Conservation (phyloP, 2,329 filamentous ascomycete species). For the Escovopsis sp. region DNA sequence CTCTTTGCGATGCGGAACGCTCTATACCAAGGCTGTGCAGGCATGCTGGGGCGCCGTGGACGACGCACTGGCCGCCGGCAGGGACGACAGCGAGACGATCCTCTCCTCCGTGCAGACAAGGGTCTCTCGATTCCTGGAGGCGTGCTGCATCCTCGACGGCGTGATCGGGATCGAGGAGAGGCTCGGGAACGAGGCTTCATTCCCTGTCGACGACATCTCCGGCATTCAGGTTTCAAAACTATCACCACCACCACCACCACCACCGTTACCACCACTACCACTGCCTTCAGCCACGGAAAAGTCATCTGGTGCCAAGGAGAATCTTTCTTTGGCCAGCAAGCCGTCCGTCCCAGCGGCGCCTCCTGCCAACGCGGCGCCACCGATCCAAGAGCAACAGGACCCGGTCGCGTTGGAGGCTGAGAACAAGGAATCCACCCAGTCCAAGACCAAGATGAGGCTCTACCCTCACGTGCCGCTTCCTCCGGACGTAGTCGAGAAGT, state of each 20-base stretch:
- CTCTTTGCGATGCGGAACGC: slow-evolving; percentile 52
- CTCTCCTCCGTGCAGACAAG: slow-evolving; percentile 37
- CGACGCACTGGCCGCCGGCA: slow-evolving; percentile 35
- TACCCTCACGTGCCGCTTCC: slow-evolving; percentile 45
- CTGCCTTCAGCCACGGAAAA: not conserved
- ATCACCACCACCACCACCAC: too few relatives aligned
- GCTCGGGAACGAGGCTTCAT: slow-evolving; percentile 14
- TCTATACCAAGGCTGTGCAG: slow-evolving; percentile 62
- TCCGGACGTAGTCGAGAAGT: slow-evolving; percentile 49
- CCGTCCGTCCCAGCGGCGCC: not conserved
- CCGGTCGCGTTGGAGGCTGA: slow-evolving; percentile 7
- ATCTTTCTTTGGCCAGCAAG: not conserved
- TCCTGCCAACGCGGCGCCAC: not conserved
- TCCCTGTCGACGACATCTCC: not conserved
- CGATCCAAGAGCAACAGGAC: not conserved
- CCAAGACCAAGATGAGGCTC: slow-evolving; percentile 33
- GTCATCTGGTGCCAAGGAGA: slow-evolving; percentile 3
- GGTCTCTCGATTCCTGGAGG: slow-evolving; percentile 42
- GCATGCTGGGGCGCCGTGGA: slow-evolving; percentile 59
- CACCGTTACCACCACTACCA: too few relatives aligned
- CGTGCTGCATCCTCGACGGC: slow-evolving; percentile 44
- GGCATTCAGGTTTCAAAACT: too few relatives aligned
- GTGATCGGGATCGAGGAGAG: slow-evolving; percentile 40
- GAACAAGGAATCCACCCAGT: slow-evolving; percentile 9
- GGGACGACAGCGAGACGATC: slow-evolving; percentile 32